phyloP scores from a whole-genome alignment of 805 yeast genomes.

The Metschnikowia amazonensis region DNA sequence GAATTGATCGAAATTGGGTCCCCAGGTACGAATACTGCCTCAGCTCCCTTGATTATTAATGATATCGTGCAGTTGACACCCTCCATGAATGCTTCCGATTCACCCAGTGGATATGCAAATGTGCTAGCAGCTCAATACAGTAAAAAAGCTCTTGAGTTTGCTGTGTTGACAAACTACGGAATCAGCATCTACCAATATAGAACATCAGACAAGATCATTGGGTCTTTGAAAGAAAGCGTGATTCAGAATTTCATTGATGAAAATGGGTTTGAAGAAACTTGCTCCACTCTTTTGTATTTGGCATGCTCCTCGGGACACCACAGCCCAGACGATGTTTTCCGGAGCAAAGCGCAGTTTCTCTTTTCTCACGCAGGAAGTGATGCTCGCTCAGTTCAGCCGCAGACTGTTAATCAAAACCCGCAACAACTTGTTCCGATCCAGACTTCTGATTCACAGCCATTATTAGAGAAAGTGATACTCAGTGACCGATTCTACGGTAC shows the following conservation, averaged over 20 bases:
- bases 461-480: slow-evolving; percentile 73
- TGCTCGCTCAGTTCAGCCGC: slow-evolving; percentile 36
- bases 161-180: slow-evolving; percentile 77
- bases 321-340: slow-evolving; percentile 47
- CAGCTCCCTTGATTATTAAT: slow-evolving; percentile 45
- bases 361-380: slow-evolving; percentile 54
- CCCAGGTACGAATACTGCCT: slow-evolving; percentile 17
- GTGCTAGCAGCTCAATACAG: slow-evolving; percentile 84
- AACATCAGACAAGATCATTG: slow-evolving; percentile 76
- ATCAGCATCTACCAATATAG: slow-evolving; percentile 72
- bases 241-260: slow-evolving; percentile 67
- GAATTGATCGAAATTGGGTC: slow-evolving; percentile 49
- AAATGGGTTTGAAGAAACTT: slow-evolving; percentile 86
- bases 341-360: slow-evolving; percentile 46
- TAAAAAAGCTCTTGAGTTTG: slow-evolving; percentile 62
- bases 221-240: slow-evolving; percentile 61
- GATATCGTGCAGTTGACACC: slow-evolving; percentile 71
- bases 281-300: slow-evolving; percentile 80
- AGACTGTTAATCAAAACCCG: slow-evolving; percentile 7
- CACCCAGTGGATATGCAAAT: slow-evolving; percentile 81
- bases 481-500: slow-evolving; percentile 92
- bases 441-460: slow-evolving; percentile 29
- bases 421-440: slow-evolving; percentile 18
- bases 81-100: slow-evolving; percentile 64
- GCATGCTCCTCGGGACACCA: slow-evolving; percentile 65